These are phyloP conservation scores for Trypethelium eluteriae DNA, from an alignment of 495 filamentous ascomycete genomes.

Conservation along the genomic window DNA sequence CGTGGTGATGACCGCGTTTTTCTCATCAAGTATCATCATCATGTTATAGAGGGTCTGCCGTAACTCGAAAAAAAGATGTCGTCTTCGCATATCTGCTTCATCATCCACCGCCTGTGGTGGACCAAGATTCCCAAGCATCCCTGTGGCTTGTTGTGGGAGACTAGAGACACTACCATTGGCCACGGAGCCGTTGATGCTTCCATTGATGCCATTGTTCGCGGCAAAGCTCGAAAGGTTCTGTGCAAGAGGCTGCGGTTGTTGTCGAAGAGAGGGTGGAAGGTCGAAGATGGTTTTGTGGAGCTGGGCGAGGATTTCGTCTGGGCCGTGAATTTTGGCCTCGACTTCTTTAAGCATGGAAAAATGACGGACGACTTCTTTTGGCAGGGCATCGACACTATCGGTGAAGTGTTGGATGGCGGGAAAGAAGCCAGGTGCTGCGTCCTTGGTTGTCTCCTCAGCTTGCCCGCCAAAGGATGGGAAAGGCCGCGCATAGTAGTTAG, in stretches of 20 bases:
- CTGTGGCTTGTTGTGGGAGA: slow-evolving; percentile 27
- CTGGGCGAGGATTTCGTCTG: slow-evolving; percentile 62
- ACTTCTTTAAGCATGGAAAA: slow-evolving; percentile 94
- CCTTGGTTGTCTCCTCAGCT: slow-evolving; percentile 29
- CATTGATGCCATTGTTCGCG: slow-evolving; percentile 24
- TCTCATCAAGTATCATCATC: slow-evolving; percentile 83
- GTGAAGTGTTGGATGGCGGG: slow-evolving; percentile 92
- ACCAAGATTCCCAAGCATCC: slow-evolving; percentile 35
- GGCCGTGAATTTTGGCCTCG: slow-evolving; percentile 82
- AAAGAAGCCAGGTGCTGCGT: slow-evolving; percentile 59
- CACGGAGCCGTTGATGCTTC: slow-evolving; percentile 29
- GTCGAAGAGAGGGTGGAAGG: slow-evolving; percentile 40
- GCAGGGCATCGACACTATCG: slow-evolving; percentile 84
- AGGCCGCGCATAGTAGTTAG: slow-evolving; percentile 49
- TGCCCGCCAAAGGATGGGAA: slow-evolving; percentile 42
- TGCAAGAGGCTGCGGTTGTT: slow-evolving; percentile 17
- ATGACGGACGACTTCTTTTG: slow-evolving; percentile 87
- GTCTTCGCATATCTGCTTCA: slow-evolving; percentile 49
- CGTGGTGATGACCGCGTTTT: slow-evolving; percentile 87
- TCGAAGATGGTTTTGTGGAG: slow-evolving; percentile 34
- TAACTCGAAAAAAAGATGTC: slow-evolving; percentile 53
- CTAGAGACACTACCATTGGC: slow-evolving; percentile 23
- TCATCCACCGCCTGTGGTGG: slow-evolving; percentile 26
- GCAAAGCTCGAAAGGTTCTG: slow-evolving; percentile 22
- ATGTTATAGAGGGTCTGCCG: slow-evolving; percentile 49